These are phyloP conservation scores for Globisporangium okanoganense DNA, from an alignment of 352 stramenopile species.

Conservation along the genomic window DNA sequence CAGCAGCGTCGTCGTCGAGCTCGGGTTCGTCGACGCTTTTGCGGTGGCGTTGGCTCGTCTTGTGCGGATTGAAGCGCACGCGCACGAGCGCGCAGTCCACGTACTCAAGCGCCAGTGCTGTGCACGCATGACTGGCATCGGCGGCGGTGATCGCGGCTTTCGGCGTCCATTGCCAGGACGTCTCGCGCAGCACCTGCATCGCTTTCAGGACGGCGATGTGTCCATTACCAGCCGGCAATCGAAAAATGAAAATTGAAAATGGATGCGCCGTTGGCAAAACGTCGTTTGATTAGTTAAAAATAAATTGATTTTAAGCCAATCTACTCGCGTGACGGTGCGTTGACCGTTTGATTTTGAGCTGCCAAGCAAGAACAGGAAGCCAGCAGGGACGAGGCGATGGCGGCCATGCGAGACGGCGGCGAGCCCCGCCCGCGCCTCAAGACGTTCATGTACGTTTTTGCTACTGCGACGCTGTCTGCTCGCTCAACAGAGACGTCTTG, in stretches of 20 bases:
- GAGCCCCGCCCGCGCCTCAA: slow-evolving; percentile 1
- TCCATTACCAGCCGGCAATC: slow-evolving; percentile 1
- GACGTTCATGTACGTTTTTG: slow-evolving; percentile 6
- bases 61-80: slow-evolving; percentile 17
- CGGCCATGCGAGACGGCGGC: slow-evolving; percentile 2
- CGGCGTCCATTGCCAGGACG: slow-evolving; percentile 43
- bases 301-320: not conserved
- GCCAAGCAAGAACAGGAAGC: slow-evolving; percentile 4
- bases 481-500: not conserved
- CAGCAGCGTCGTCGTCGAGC: slow-evolving; percentile 12
- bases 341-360: not conserved
- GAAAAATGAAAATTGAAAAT: not conserved
- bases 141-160: slow-evolving; percentile 33
- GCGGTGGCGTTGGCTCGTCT: not conserved
- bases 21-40: slow-evolving; percentile 16
- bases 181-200: slow-evolving; percentile 36
- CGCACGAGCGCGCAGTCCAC: slow-evolving; percentile 43
- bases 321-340: not conserved
- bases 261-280: not conserved
- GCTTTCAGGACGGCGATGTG: not conserved
- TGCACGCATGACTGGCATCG: slow-evolving; percentile 31
- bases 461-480: not conserved
- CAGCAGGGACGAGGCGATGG: not conserved
- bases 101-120: slow-evolving; percentile 46
- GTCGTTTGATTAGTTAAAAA: not conserved